Base-by-base conservation (phyloP, 139 green algal species). In the Trebouxia sp. region DNA sequence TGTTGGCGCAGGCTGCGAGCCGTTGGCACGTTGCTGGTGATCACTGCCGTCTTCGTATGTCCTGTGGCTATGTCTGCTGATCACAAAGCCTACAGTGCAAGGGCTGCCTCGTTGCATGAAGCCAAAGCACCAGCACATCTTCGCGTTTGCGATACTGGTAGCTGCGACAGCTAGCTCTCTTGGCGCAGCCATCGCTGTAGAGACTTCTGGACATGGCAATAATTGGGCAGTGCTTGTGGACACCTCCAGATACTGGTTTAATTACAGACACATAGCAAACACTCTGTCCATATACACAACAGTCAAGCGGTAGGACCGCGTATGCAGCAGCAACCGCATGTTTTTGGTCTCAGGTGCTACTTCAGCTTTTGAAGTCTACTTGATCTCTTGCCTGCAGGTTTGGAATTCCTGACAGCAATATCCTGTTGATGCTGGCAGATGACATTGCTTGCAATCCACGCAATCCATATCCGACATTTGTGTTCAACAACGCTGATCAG, bases 381-480 rank as follows among this genome's bases (percentile, higher is more conserved):
- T 22, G 5, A 5, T 32, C n/a, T 26, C 38, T 20, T 26, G 12
- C 11, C 22, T 50, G 41, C 79, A 89, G 91, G 26, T 82, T 98
- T 58, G 96, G 96, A 30, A 94, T 99, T 11, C 95, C 96, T 26
- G 96, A 99, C 80, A 90, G 83, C 83, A 89, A 94, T 81, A 98
- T 99, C 81, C 90, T 99, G 20, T 82, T 99, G 17, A 98, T 99
- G 94, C 80, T 97, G 5, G 91, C 92, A 17, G 95, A 98, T 65
- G 89, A 96, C 75, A 83, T 94, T 39, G 92, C 96, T 5, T 98
- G 96, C 91, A 95, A 96, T 76, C 76, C 94, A 0, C 87, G 94
- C 14, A 99, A 98, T 70, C 43, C 87, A 0, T 88, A 89, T 30
- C 89, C 94, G 0, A 89, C 84, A 41, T 74, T 75, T 43, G 76